phyloP scores from a whole-genome alignment of 1,284 basidiomycete species.

The Mycosarcoma mackinlayi region DNA sequence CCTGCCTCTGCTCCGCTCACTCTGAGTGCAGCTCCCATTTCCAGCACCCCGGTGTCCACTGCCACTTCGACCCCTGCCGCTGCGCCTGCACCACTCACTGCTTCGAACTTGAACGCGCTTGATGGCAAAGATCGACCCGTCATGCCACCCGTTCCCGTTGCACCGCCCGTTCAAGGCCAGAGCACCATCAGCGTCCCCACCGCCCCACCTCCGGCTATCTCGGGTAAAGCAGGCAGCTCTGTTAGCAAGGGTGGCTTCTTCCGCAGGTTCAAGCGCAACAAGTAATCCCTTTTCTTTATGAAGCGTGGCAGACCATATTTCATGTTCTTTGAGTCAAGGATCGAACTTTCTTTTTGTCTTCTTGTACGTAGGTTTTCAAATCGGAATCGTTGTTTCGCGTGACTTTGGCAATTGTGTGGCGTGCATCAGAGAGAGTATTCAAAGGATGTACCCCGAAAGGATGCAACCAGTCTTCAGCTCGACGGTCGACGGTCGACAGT shows the following conservation, averaged over 20 bases:
- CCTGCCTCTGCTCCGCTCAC: conserved; percentile 2
- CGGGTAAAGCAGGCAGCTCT: conserved; percentile 22
- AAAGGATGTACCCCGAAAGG: too few species aligned
- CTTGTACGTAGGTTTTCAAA: too few species aligned
- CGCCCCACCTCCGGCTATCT: conserved; percentile 42
- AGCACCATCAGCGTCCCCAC: conserved; percentile 43
- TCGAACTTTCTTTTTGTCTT: conserved; percentile 1
- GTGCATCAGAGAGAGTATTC: too few species aligned
- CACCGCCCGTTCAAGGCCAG: conserved; percentile 27
- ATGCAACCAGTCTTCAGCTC: too few species aligned
- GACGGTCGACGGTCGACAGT: too few species aligned
- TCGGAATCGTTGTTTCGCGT: too few species aligned
- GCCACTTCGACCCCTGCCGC: conserved; percentile 3
- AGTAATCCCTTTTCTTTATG: conserved; percentile 25
- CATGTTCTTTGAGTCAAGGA: neutral
- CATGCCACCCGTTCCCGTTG: conserved; percentile 46
- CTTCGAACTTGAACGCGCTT: conserved; percentile 32
- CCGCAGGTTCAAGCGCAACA: conserved; percentile 44
- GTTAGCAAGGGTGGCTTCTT: conserved; percentile 46
- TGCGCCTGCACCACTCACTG: conserved; percentile 28
- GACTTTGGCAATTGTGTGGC: too few species aligned
- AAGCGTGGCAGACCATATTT: conserved; percentile 1
- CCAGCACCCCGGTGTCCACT: neutral
- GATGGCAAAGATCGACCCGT: conserved; percentile 26
- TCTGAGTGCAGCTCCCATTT: conserved; percentile 2